A percentile compares a stretch with the other conserved stretches of the same genome.
Evolutionary conservation across 495 filamentous ascomycete species (phyloP).

Genomic region (Evernia prunastri): DNA sequence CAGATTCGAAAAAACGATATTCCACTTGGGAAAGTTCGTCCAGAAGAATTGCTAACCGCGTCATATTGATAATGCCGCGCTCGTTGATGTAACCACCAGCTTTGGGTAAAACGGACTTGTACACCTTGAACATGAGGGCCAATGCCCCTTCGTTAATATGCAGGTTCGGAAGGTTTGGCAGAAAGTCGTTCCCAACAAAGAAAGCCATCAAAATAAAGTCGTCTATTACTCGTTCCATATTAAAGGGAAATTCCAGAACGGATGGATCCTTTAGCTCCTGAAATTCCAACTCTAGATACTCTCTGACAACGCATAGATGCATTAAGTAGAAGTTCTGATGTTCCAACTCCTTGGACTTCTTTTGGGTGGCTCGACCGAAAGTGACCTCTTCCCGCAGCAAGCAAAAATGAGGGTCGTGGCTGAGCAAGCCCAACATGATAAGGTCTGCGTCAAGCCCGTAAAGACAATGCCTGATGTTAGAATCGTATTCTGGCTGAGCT

Average conservation of each 20-base stretch:
- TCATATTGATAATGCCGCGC: conserved; percentile 79
- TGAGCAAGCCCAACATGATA: conserved; percentile 95
- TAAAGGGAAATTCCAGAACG: conserved; percentile 68
- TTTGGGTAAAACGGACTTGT: conserved; percentile 82
- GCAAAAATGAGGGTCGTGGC: conserved; percentile 98
- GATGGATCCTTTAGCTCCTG: conserved; percentile 82
- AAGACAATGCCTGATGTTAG: conserved; percentile 94
- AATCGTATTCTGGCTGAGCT: conserved; percentile 85
- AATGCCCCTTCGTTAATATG: conserved; percentile 98
- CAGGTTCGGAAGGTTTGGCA: conserved; percentile 90
- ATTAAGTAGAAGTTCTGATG: conserved; percentile 98
- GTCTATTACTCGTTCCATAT: conserved; percentile 95
- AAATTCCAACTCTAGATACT: conserved; percentile 95
- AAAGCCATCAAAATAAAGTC: conserved; percentile 99
- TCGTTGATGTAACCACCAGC: conserved; percentile 97
- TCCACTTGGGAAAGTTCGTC: conserved; percentile 81
- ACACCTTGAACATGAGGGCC: conserved; percentile 93
- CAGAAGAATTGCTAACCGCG: conserved; percentile 69
- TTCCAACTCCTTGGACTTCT: conserved; percentile 91
- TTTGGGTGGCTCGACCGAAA: conserved; percentile 77
- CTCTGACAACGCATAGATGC: conserved; percentile 94
- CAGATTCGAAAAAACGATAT: conserved; percentile 83
- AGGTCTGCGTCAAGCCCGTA: conserved; percentile 97
- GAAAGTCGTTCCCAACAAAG: conserved; percentile 98
- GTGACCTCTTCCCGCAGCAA: conserved; percentile 95